Percentiles rank a stretch among this genome's conserved stretches.
These are phyloP conservation scores for Annulohypoxylon nitens DNA, from an alignment of 495 filamentous ascomycete species.

Conservation along the genomic window DNA sequence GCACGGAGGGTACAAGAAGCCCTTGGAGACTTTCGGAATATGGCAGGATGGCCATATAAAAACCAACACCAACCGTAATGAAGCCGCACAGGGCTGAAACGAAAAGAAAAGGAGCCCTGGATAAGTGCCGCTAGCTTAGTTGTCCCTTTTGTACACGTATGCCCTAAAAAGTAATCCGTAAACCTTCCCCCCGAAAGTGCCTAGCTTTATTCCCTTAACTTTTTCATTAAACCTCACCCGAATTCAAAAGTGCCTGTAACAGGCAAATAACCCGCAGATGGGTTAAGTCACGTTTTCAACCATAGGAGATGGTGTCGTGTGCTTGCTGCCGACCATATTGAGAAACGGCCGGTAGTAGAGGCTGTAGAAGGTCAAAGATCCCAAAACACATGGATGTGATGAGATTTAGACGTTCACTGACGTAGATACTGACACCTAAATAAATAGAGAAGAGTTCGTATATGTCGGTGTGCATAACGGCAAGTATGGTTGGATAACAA, in stretches of 20 bases:
- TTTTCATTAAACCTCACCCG: constrained; percentile 25
- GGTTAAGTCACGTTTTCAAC: constrained; percentile 37
- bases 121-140: constrained; percentile 34
- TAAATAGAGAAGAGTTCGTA: constrained; percentile 9
- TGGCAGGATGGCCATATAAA: constrained; percentile 23
- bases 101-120: constrained; percentile 21
- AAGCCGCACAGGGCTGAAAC: constrained; percentile 40
- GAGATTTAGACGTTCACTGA: background rate
- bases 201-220: constrained; percentile 24
- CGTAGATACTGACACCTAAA: constrained; percentile 11
- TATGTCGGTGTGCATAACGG: constrained; percentile 32
- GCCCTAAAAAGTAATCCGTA: constrained; percentile 34
- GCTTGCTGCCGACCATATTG: background rate
- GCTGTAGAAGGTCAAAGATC: background rate
- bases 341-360: constrained; percentile 10
- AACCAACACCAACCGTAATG: constrained; percentile 9
- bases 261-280: constrained; percentile 48
- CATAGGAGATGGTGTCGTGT: constrained; percentile 37
- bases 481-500: constrained; percentile 36
- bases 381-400: constrained; percentile 7
- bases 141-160: constrained; percentile 38
- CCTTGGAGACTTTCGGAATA: constrained; percentile 39
- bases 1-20: background rate
- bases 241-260: constrained; percentile 32
- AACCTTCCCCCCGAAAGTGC: constrained; percentile 25